A percentile compares a stretch with the other conserved stretches of the same genome.
These are phyloP conservation scores for Beauveria sp. DNA, from an alignment of 2,329 filamentous ascomycete genomes.

Conservation along the genomic window DNA sequence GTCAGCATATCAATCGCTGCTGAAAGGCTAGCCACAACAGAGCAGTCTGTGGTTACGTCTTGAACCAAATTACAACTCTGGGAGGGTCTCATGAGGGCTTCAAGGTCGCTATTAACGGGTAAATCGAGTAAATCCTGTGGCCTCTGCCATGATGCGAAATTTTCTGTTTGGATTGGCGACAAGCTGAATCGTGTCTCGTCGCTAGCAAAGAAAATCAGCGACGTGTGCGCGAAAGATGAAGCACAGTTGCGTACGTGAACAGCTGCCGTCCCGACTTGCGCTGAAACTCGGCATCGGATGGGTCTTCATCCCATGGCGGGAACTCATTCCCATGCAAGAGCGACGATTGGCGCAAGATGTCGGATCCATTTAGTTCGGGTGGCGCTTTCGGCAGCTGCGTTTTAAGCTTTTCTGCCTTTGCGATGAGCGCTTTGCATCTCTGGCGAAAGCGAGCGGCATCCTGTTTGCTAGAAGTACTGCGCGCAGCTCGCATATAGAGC, in stretches of 20 bases:
- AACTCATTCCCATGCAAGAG: slow-evolving; percentile 77
- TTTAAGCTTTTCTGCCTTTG: slow-evolving; percentile 71
- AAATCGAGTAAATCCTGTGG: slow-evolving; percentile 58
- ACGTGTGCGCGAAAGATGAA: slow-evolving; percentile 12
- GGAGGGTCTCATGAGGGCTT: slow-evolving; percentile 47
- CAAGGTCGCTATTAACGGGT: slow-evolving; percentile 20
- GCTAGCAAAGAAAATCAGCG: slow-evolving; percentile 31
- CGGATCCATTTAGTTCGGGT: neutral
- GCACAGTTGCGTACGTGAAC: slow-evolving; percentile 52
- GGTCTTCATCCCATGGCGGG: slow-evolving; percentile 70
- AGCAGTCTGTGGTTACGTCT: slow-evolving; percentile 93
- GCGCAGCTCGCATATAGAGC: slow-evolving; percentile 69
- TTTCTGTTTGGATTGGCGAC: slow-evolving; percentile 63
- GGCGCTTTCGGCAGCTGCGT: slow-evolving; percentile 11
- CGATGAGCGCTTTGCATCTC: slow-evolving; percentile 64
- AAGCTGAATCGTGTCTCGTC: slow-evolving; percentile 64
- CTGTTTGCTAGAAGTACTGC: slow-evolving; percentile 47
- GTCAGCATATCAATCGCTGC: slow-evolving; percentile 65
- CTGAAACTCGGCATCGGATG: slow-evolving; percentile 54
- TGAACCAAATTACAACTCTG: slow-evolving; percentile 77
- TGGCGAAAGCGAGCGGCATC: slow-evolving; percentile 61
- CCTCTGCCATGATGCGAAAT: slow-evolving; percentile 80
- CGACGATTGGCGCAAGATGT: slow-evolving; percentile 66
- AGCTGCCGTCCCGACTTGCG: slow-evolving; percentile 36
- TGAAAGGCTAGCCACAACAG: slow-evolving; percentile 91